Evolutionary conservation across 2,329 filamentous ascomycete species (phyloP), one percentile per base, ranked within the genome.

Genomic region (Ceratocystis papillata): DNA sequence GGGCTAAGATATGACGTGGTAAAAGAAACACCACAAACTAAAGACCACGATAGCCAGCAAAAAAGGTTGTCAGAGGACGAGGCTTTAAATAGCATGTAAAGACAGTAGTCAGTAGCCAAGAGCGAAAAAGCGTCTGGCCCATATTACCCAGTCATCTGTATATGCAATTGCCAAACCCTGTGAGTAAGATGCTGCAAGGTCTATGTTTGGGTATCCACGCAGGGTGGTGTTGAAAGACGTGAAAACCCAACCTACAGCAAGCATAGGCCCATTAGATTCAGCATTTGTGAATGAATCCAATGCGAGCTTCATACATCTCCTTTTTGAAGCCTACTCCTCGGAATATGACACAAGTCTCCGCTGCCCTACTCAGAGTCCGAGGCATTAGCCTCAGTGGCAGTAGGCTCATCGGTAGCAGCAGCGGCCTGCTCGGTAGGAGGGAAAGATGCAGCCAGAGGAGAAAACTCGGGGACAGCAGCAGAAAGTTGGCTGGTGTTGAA

Each of bases 401-500:
- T 7, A 50, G 45, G 57, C 62, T 65, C 55, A 8, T 46, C 44
- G 7, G 28, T 25, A 33, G 62, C 5, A n/a, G 10, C 59, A 46
- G 33, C 33, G 20, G 61, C 17, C 22, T 63, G 41, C 28, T 63
- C 61, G 12, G 37, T 33, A 15, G 62, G 46, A 44, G 62, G 30
- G 22, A 57, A 41, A 3, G 48, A 62, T 12, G 62, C 61, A n/a
- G 59, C 64, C 3, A 33, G 46, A 30, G 76, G 76, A 12, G 76
- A 74, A 69, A 77, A 77, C 68, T 76, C 75, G 0, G 76, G 75
- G 3, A 77, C 76, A 62, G 75, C 72, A 15, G 76, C 75, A 20
- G 75, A 77, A 25, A 77, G 71, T 67, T 75, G 75, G 55, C 70
- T 76, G 25, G 70, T 61, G 20, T 46, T 59, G 69, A 64, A 74